These are phyloP conservation scores for Sphaerulina populicola DNA, from an alignment of 2,329 filamentous ascomycete genomes.

Conservation along the genomic window DNA sequence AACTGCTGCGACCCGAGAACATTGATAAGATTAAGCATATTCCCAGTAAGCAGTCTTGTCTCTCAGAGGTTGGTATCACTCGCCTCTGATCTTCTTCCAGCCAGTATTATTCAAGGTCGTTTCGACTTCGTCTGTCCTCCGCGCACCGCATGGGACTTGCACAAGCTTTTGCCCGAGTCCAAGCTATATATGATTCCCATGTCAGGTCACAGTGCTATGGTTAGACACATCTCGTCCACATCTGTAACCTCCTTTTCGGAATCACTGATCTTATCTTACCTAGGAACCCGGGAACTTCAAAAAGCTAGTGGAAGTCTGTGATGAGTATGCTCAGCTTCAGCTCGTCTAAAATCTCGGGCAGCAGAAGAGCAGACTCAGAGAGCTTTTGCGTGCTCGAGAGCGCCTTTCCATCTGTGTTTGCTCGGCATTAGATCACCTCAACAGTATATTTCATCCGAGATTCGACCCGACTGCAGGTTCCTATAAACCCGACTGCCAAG, in stretches of 20 bases:
- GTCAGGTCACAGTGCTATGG: conserved; percentile 15
- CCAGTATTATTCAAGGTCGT: conserved; percentile 13
- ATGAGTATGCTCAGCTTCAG: conserved; percentile 7
- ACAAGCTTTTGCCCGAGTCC: conserved; percentile 11
- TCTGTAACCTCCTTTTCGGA: neutral
- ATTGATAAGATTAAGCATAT: conserved; percentile 14
- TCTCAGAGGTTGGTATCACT: neutral
- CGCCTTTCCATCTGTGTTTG: neutral
- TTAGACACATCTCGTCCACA: neutral
- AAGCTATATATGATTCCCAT: conserved; percentile 13
- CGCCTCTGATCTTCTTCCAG: conserved; percentile 2
- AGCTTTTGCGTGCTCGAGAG: neutral
- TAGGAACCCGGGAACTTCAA: conserved; percentile 10
- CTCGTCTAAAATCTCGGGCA: neutral
- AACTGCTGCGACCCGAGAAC: conserved; percentile 12
- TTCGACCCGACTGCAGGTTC: neutral
- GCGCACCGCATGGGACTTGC: conserved; percentile 14
- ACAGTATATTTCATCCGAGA: neutral
- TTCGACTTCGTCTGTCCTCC: conserved; percentile 15
- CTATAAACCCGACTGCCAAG: neutral
- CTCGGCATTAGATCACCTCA: neutral
- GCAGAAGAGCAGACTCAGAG: neutral
- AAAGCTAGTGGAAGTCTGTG: conserved; percentile 12
- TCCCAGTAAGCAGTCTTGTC: conserved; percentile 3
- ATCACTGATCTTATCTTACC: neutral